A percentile compares a stretch with the other conserved stretches of the same genome.
Evolutionary conservation across 257 asterid species (phyloP).

Genomic region (Ilex asprella): DNA sequence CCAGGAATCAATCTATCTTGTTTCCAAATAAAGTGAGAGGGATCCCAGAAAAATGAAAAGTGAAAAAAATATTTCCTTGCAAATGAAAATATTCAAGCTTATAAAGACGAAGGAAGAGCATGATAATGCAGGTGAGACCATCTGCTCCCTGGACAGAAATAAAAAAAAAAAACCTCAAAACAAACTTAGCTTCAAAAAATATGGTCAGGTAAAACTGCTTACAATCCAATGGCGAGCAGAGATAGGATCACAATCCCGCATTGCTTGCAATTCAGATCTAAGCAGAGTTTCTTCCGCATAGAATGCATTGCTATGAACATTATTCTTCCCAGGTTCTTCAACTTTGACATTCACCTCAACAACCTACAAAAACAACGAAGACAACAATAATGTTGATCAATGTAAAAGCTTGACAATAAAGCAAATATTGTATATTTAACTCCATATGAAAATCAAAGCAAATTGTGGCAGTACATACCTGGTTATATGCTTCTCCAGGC

Average conservation of each 20-base stretch:
- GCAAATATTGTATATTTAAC: neutral
- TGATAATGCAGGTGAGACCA: neutral
- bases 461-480: slow-evolving; percentile 33
- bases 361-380: slow-evolving; percentile 36
- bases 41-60: too few relatives aligned
- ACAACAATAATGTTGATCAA: neutral
- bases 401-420: neutral
- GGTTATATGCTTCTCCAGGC: slow-evolving; percentile 92
- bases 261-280: slow-evolving; percentile 78
- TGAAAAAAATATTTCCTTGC: neutral
- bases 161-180: neutral
- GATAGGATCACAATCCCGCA: slow-evolving; percentile 82
- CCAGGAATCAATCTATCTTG: too few relatives aligned
- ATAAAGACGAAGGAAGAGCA: neutral
- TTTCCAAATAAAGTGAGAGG: too few relatives aligned
- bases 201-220: slow-evolving; percentile 19
- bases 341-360: slow-evolving; percentile 90
- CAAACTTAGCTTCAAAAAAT: neutral
- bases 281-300: slow-evolving; percentile 88
- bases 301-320: slow-evolving; percentile 88
- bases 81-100: neutral
- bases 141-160: neutral
- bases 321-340: slow-evolving; percentile 86
- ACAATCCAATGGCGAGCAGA: slow-evolving; percentile 98
- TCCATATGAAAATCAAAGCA: too few relatives aligned